Base-by-base conservation (phyloP, 768 basidiomycete species). In the Russula griseocarnosa region DNA sequence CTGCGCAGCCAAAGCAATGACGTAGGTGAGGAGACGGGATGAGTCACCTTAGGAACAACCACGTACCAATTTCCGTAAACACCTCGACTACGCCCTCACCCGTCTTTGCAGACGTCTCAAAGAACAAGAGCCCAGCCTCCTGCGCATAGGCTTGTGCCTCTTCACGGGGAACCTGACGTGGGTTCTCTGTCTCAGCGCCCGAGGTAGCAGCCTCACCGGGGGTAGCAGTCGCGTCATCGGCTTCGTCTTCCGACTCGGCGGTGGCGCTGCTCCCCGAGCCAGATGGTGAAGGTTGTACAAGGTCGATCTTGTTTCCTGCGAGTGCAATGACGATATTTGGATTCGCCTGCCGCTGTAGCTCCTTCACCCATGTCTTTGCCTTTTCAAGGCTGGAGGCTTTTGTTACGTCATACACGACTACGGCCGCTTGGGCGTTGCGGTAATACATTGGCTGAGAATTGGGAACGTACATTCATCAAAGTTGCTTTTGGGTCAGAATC, bases 341-440 rank as follows among this genome's bases (percentile, higher is more conserved):
- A 74, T 98, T 97, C 26, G 97, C 97, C 73, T 99, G 97, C 68
- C 97, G 86, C 74, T 99, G 97, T 26, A 99, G 82, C 76, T 99
- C 97, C 79, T 97, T 98, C 63, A 99, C 94, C 97, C 97, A 99
- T 34, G 95, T 94, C 80, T 98, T 98, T 60, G 97, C 97, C 76
- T 98, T 98, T 76, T 98, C 96, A 63, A 99, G 81, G 71, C 94
- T 96, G 62, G 89, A 83, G 51, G 92, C 90, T 76, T 98, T 97
- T 55, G 96, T 98, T 61, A 98, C 87, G 74, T 98, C 97, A 75
- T 98, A 98, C 22, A 98, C 96, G 10, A 99, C 97, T 47, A 98
- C 94, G 36, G 96, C 96, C 4, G 96, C 95, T 74, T 95, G 92
- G 9, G 96, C 94, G 71, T 98, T 98, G 71, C 97, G 91, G 76